Evolutionary conservation across 2,329 filamentous ascomycete genomes (phyloP), one percentile per base, ranked within the genome.

Genomic region (Polychaeton citri): DNA sequence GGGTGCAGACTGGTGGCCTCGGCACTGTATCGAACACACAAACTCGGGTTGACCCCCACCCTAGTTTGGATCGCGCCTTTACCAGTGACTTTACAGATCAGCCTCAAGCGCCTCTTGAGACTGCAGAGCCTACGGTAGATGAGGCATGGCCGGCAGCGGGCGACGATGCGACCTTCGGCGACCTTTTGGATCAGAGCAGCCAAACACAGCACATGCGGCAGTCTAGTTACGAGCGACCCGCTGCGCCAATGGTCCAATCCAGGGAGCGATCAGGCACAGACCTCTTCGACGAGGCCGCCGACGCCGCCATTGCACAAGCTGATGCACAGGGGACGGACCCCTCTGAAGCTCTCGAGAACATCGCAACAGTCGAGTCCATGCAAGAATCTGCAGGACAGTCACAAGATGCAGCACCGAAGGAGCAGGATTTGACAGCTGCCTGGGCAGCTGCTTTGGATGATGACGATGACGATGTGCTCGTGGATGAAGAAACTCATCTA

Each of bases 361-460:
- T 36, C 12, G 13, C 28, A 15, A n/a, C 21, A 35, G n/a, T 34
- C n/a, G n/a, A 34, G 21, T 13, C 32, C 20, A 17, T 32, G 8
- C 32, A 35, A 5, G 20, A 24, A n/a, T 33, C 33, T n/a, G 36
- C 21, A 7, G 32, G 26, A 12, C 30, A 39, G 8, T 31, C 24
- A 30, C 34, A 33, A 8, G 30, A 33, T 18, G 41, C 30, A 20
- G 33, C 30, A 37, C 21, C 35, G 12, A 46, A 49, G 4, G 63
- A 71, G 5, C 71, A 78, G 30, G 81, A 88, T 50, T 58, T 90
- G 28, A 79, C 81, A 32, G 81, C 81, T 13, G 78, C 84, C 46
- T 94, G 88, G 83, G 74, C 84, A 44, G 80, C 82, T 32, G 82
- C 84, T 30, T 73, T 95, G 48, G 83, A 65, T 10, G 80, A 82